Percentiles rank a stretch among this genome's conserved stretches.
These are phyloP conservation scores for Talaromyces islandicus DNA, from an alignment of 2,329 filamentous ascomycete genomes.

Conservation along the genomic window DNA sequence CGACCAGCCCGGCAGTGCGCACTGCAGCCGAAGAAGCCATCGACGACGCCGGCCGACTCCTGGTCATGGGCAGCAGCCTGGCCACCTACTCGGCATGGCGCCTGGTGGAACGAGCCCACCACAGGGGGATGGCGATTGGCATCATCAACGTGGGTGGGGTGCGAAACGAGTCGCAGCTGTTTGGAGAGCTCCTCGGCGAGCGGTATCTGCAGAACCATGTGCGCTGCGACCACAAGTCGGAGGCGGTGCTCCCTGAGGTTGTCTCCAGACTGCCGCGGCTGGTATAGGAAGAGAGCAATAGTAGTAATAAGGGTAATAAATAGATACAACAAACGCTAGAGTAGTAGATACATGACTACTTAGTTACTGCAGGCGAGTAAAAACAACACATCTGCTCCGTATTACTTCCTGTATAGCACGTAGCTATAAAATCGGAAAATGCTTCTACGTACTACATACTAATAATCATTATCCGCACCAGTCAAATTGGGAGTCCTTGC, in stretches of 20 bases:
- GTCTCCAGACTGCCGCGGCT: slow-evolving; percentile 19
- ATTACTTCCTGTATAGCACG: too few species aligned
- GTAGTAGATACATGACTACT: too few species aligned
- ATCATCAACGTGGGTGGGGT: slow-evolving; percentile 68
- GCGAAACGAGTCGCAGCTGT: slow-evolving; percentile 39
- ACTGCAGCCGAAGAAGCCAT: slow-evolving; percentile 71
- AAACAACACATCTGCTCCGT: too few species aligned
- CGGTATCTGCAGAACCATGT: slow-evolving; percentile 24
- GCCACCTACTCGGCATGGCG: slow-evolving; percentile 96
- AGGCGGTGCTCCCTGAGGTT: slow-evolving; percentile 37
- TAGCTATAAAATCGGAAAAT: not conserved
- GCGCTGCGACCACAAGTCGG: slow-evolving; percentile 38
- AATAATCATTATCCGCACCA: too few species aligned
- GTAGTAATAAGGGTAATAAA: too few species aligned
- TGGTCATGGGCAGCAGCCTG: slow-evolving; percentile 82
- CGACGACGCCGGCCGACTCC: slow-evolving; percentile 65
- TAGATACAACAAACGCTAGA: too few species aligned
- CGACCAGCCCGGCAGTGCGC: slow-evolving; percentile 65
- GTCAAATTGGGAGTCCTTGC: too few species aligned
- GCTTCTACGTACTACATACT: too few species aligned
- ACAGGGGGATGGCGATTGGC: slow-evolving; percentile 76
- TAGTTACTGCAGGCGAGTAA: too few species aligned
- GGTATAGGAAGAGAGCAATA: not conserved
- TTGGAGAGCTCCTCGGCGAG: slow-evolving; percentile 23
- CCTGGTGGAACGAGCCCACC: slow-evolving; percentile 74